These are phyloP conservation scores for Apiotrichum siamense DNA, from an alignment of 1,284 basidiomycete genomes.

Conservation along the genomic window DNA sequence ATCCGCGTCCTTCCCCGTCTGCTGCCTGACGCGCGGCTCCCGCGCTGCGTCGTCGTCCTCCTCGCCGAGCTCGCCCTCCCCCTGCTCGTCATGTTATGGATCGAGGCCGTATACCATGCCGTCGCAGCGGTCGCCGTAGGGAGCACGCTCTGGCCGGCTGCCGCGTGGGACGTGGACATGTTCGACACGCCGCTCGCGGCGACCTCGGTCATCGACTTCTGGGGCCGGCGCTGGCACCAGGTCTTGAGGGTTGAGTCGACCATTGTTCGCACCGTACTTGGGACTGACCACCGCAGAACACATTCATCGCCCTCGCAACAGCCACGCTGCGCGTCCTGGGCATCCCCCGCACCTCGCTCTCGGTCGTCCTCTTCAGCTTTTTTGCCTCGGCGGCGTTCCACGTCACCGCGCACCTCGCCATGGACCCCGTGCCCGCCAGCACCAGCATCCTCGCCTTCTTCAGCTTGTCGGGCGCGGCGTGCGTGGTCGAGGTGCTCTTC, in stretches of 20 bases:
- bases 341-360: slow-evolving; percentile 17
- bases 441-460: slow-evolving; percentile 28
- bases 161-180: slow-evolving; percentile 34
- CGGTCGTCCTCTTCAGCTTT: slow-evolving; percentile 29
- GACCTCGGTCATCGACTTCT: slow-evolving; percentile 38
- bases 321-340: slow-evolving; percentile 20
- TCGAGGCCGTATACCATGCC: slow-evolving; percentile 30
- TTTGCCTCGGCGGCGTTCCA: slow-evolving; percentile 34
- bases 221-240: slow-evolving; percentile 45
- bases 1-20: slow-evolving; percentile 23
- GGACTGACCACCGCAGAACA: slow-evolving; percentile 20
- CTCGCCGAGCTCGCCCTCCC: slow-evolving; percentile 20
- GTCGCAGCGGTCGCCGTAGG: slow-evolving; percentile 20
- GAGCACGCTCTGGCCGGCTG: slow-evolving; percentile 22
- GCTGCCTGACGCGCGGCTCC: not conserved
- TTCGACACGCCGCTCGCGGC: slow-evolving; percentile 30
- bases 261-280: too few relatives aligned
- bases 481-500: slow-evolving; percentile 32
- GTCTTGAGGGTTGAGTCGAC: not conserved
- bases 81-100: slow-evolving; percentile 18
- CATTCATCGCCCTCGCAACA: slow-evolving; percentile 30
- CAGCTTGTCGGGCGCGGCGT: slow-evolving; percentile 29
- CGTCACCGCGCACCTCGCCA: slow-evolving; percentile 30
- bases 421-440: slow-evolving; percentile 31
- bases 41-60: slow-evolving; percentile 10